Base-by-base conservation (phyloP, 2,329 filamentous ascomycete species). In the Exophiala alcalophila region DNA sequence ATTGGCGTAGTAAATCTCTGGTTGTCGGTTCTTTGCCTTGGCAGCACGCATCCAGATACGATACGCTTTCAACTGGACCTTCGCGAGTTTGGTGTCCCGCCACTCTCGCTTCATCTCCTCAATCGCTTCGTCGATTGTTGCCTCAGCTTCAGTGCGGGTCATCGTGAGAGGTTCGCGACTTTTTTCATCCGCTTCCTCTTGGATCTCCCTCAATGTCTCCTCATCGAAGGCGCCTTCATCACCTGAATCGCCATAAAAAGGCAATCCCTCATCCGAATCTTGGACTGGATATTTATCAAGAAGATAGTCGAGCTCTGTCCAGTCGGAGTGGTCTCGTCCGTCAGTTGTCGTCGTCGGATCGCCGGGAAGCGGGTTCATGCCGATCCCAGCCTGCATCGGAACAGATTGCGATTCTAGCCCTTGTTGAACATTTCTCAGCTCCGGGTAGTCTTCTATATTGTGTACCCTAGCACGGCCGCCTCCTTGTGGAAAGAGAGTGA, bases 151-250 rank as follows among this genome's bases (percentile, higher is more conserved):
- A 0, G 74, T 18, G 16, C 49, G 60, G 30, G 56, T 50, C 48
- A 51, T 52, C 12, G 55, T 44, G 25, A 55, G 16, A 27, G 52
- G 16, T 37, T 57, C 46, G 44, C 54, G 8, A 42, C 55, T 49
- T 35, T 69, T 47, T 15, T 60, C 65, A 38, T 67, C 64, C 27
- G 66, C 63, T 47, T 83, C 79, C 20, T 74, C 65, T 31, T 81
- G 71, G 7, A 85, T 82, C 56, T 86, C 82, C 29, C 64, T 65
- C 67, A 72, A 75, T 0, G 77, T 82, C 24, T 77, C 71, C 8
- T 74, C 68, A 53, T 85, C 81, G 49, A 74, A 77, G 20, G 74
- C 67, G 3, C 71, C 71, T 6, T 72, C 61, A 33, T 51, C 66
- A 1, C 63, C 67, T 1, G 78, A 82, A 3, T 83, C 76, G 4